phyloP scores from a whole-genome alignment of 352 stramenopile species.

The Phytopythium litorale region DNA sequence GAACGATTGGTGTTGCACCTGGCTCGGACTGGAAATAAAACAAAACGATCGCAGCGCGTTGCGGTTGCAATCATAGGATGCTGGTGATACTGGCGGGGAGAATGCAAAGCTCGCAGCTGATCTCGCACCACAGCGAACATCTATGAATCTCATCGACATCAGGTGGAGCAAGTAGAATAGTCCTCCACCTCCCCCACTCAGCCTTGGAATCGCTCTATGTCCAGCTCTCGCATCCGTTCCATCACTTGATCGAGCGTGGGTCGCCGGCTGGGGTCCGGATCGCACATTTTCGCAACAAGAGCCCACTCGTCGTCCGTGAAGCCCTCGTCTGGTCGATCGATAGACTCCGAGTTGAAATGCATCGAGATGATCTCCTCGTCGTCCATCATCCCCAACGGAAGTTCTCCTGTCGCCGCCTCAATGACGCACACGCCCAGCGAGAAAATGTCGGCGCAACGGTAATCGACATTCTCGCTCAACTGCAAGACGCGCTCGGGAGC shows the following conservation, averaged over 20 bases:
- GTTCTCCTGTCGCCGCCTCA: slow-evolving; percentile 13
- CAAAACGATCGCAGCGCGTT: too few relatives aligned
- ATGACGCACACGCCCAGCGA: slow-evolving; percentile 27
- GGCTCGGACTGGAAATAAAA: too few relatives aligned
- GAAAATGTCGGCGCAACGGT: slow-evolving; percentile 14
- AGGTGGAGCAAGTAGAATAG: too few relatives aligned
- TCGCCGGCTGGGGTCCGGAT: not conserved
- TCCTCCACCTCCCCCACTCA: not conserved
- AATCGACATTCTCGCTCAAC: not conserved
- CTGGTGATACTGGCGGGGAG: too few relatives aligned
- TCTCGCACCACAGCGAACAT: too few relatives aligned
- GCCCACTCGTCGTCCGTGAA: slow-evolving; percentile 1
- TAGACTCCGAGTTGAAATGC: slow-evolving; percentile 6
- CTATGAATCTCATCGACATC: too few relatives aligned
- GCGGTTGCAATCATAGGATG: too few relatives aligned
- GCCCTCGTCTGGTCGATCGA: not conserved
- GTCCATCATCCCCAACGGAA: slow-evolving; percentile 9
- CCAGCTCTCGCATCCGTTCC: slow-evolving; percentile 7
- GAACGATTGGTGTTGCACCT: too few relatives aligned
- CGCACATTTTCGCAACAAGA: not conserved
- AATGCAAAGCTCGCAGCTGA: too few relatives aligned
- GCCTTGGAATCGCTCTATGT: not conserved
- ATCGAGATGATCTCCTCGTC: slow-evolving; percentile 6
- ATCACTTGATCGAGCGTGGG: not conserved
- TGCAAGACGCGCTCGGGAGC: not conserved